Evolutionary conservation across 345 rosid species (phyloP), one percentile per base, ranked within the genome.

Genomic region (Lepidium didymum): DNA sequence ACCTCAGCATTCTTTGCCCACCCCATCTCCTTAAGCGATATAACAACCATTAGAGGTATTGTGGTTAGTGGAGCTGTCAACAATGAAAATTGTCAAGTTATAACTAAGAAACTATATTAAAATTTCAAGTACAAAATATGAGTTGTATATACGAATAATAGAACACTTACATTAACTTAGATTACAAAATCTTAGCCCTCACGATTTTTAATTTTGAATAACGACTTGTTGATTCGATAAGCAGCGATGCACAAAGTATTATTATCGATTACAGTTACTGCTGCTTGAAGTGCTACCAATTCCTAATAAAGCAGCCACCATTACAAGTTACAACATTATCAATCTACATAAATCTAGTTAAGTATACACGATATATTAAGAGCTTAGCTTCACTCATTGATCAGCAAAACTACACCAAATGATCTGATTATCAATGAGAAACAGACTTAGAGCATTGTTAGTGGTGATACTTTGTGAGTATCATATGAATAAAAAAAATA

Each of bases 231-330:
- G 68, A 90, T 87, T 36, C 91, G 87, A 79, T 44, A 90, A 62
- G 98, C 96, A 40, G 92, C 97, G 37, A 87, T 68, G 56, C 92
- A 87, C 87, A 93, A 75, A 21, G 97, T 90, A 16, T 80, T 80
- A 63, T 90, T 90, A 47, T 97, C 98, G n/a, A 88, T 62, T 15
- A 84, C 89, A 5, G 97, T 93, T 52, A 93, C 44, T 6, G 89
- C 94, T 35, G 84, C 96, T 76, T 89, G 96, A 74, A 89, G 81
- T 65, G 88, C 96, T 46, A 91, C 92, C 79, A 87, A 25, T 31
- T 87, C 92, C 90, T 87, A 67, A 55, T 42, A 36, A 16, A 35
- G 68, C 56, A 63, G 10, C 18, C 40, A 67, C 16, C 60, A 42
- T 52, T 6, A 55, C 27, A 25, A 25, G 27, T 25, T 25, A 25